Evolutionary conservation across 371 early-diverging fungal genomes (phyloP).

Genomic region (Mucor saturninus): DNA sequence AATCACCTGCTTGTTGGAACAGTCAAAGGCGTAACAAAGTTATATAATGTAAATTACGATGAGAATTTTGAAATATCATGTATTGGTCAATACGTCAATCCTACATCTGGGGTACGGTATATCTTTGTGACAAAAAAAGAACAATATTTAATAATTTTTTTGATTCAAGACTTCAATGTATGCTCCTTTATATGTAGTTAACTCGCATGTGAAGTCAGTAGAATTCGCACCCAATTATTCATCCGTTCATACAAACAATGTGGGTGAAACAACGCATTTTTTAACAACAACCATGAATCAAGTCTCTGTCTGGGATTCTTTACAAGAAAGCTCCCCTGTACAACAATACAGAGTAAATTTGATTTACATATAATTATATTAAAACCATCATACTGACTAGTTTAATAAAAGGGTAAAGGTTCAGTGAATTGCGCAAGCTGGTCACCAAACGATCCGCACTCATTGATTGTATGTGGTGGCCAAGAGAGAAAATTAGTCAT

Average conservation of each 20-base stretch:
- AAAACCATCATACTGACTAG: background rate
- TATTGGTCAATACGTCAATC: constrained; percentile 15
- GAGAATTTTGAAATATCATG: constrained; percentile 7
- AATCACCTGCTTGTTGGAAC: constrained; percentile 36
- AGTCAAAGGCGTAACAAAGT: constrained; percentile 13
- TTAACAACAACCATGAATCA: constrained; percentile 21
- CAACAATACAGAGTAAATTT: background rate
- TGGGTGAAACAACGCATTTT: constrained; percentile 8
- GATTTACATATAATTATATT: background rate
- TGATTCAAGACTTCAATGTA: background rate
- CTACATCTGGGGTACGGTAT: background rate
- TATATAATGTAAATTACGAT: constrained; percentile 25
- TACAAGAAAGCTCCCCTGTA: constrained; percentile 23
- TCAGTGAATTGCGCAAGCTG: constrained; percentile 35
- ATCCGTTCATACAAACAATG: background rate
- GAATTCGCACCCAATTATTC: constrained; percentile 27
- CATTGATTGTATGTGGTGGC: constrained; percentile 37
- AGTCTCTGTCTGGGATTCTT: constrained; percentile 37
- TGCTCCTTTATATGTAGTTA: constrained; percentile 19
- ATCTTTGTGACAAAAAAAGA: background rate
- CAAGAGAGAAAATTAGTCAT: constrained; percentile 26
- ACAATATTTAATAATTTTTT: too few relatives aligned
- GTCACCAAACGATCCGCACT: constrained; percentile 42
- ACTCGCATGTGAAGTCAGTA: constrained; percentile 31
- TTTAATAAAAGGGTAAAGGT: background rate